Conservation (phyloP, 2,329 filamentous ascomycete species). For the Colletotrichum godetiae region DNA sequence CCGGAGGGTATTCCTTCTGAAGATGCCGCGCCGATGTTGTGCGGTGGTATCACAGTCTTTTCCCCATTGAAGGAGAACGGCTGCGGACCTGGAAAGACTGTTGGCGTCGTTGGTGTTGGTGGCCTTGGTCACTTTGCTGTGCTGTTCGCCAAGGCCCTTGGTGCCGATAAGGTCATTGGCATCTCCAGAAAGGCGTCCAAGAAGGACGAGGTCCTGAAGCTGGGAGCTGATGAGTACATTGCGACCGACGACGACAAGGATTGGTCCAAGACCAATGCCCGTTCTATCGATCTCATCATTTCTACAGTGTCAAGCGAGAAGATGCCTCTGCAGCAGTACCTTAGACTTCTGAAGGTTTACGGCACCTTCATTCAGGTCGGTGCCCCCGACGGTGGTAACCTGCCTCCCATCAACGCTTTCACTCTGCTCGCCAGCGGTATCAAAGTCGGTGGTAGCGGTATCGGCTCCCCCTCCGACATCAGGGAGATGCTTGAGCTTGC, state of each 20-base stretch:
- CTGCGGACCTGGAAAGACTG: constrained; percentile 73
- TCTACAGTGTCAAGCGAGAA: constrained; percentile 61
- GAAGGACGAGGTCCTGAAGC: constrained; percentile 63
- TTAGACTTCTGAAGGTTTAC: constrained; percentile 55
- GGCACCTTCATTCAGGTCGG: constrained; percentile 42
- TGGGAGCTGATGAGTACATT: constrained; percentile 66
- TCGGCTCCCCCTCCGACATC: constrained; percentile 60
- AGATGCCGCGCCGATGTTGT: constrained; percentile 72
- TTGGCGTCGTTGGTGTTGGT: constrained; percentile 76
- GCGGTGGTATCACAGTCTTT: constrained; percentile 77
- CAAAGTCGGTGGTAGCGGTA: constrained; percentile 54
- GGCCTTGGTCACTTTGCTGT: constrained; percentile 77
- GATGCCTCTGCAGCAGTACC: constrained; percentile 67
- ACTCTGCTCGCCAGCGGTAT: constrained; percentile 66
- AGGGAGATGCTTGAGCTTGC: constrained; percentile 67
- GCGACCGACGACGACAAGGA: constrained; percentile 59
- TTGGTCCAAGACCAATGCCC: constrained; percentile 64
- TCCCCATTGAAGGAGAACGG: constrained; percentile 71
- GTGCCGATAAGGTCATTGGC: constrained; percentile 68
- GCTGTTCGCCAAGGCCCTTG: constrained; percentile 75
- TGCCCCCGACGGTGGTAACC: constrained; percentile 62
- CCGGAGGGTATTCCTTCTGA: constrained; percentile 53
- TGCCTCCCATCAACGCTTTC: constrained; percentile 58
- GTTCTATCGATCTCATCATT: constrained; percentile 68
- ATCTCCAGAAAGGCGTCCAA: constrained; percentile 68